Base-by-base conservation (phyloP, 208 protist genomes). In the Tritrichomonas musculus region DNA sequence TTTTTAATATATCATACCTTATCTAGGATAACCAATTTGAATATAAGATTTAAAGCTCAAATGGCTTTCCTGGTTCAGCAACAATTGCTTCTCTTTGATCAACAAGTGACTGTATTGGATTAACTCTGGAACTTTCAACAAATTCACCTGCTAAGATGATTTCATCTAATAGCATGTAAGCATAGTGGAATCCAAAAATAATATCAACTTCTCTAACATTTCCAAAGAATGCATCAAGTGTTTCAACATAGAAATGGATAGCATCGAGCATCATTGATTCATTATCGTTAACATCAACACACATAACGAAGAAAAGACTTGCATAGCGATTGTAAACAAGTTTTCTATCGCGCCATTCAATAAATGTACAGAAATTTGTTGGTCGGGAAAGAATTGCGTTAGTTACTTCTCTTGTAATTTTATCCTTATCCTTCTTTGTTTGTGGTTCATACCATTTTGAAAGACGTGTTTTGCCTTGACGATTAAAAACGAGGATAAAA, bases 121-220 rank as follows among this genome's bases (percentile, higher is more conserved):
- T 88, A n/a, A 88, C 47, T 8, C 77, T 44, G 20, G 77, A 88
- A 39, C 41, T 80, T 93, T 94, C 93, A 64, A 94, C 73, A 92
- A 94, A 75, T 65, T 92, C 47, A 2, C 93, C 93, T 13, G 65
- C 73, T 25, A 80, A 30, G n/a, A 94, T 92, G n/a, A 94, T 92
- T 92, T 94, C 93, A 77, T 94, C 93, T n/a, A 94, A 33, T 2
- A 92, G 65, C 49, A 94, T 92, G 49, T 94, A 75, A 22, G 65
- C 93, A 41, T 80, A 77, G 36, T 88, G 77, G 75, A 94, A 88
- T 17, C 53, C 50, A 44, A 92, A 92, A 5, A 94, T 84, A 17
- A 94, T 92, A 93, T 94, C 94, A 5, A 94, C 44, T 92, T 94
- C 94, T 39, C 84, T 50, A 20, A 94, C 94, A 20, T 92, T 93